A percentile compares a stretch with the other conserved stretches of the same genome.
Conservation (phyloP, 306 rosid genomes). For the Spatholobus suberectus region DNA sequence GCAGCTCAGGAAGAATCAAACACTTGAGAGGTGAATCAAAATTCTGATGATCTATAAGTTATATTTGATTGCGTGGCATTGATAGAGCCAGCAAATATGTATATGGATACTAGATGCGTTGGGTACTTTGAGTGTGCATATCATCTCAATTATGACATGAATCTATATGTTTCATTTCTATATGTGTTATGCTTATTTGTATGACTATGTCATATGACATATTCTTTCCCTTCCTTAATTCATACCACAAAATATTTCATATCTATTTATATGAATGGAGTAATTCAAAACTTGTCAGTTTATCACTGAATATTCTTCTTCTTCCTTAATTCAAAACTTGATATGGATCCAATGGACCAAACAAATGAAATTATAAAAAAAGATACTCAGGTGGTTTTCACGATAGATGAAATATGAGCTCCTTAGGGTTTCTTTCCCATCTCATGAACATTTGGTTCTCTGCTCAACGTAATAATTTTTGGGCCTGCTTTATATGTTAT, state of each 20-base stretch:
- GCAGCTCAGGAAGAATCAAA: conserved; percentile 96
- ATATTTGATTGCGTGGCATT: not conserved
- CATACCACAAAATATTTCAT: not conserved
- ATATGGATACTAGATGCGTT: too few species aligned
- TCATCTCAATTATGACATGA: not conserved
- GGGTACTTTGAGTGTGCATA: not conserved
- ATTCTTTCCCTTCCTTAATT: not conserved
- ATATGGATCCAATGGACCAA: not conserved
- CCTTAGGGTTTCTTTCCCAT: too few species aligned
- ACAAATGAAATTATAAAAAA: not conserved
- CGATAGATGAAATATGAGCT: not conserved
- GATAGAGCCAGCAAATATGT: not conserved
- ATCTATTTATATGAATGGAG: not conserved
- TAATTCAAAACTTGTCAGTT: not conserved
- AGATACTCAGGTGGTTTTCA: not conserved
- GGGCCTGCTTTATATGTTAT: not conserved
- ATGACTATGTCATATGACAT: not conserved
- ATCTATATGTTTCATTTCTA: not conserved
- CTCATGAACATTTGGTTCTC: too few species aligned
- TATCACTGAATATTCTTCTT: not conserved
- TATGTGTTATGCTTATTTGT: too few species aligned
- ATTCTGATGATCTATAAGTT: conserved; percentile 32
- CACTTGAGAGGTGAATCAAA: conserved; percentile 79
- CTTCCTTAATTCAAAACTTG: not conserved
- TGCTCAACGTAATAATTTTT: too few species aligned